Evolutionary conservation across 805 yeast genomes (phyloP), one percentile per base, ranked within the genome.

Genomic region (Candida pseudoglaebosa): DNA sequence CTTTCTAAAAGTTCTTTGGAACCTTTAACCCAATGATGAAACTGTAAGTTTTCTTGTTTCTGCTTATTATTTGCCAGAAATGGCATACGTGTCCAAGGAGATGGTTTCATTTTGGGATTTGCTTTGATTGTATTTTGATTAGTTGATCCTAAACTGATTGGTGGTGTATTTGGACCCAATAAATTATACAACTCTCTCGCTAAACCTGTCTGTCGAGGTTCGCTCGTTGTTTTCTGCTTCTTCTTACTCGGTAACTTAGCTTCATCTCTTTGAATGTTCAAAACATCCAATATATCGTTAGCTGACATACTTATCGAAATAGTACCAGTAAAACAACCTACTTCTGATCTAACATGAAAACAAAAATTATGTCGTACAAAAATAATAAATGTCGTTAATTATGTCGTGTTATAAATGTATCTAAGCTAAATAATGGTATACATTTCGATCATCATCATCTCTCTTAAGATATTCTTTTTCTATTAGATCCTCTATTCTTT

Each of bases 91-190:
- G 77, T 73, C 99, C 99, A 93, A 1, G 96, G 89, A 0, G 93
- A 74, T 0, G 87, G 83, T 44, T 79, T 82, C 14, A 75, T 69
- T 41, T 77, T 77, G 37, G 86, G 36, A 70, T 48, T 78, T 74
- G 42, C 81, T 86, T 46, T 82, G 83, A 53, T 80, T 80, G 45
- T 78, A 72, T 17, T 26, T 43, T 74, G 75, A 75, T 40, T 46
- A 28, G 49, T 41, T 3, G 54, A 35, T 9, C 29, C 29, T n/a
- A 69, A 40, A 40, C 46, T 59, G n/a, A 67, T 77, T 0, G 98
- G 90, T 1, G 99, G 96, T 2, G 95, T 80, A 58, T 88, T 88
- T 28, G 93, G 90, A 4, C 99, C 99, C 29, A 93, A 67, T 38
- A 95, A 71, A 47, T 84, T 84, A 60, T 84, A 90, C 38, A 93